phyloP scores from a whole-genome alignment of 371 early-diverging fungal genomes.

The Mortierella sp. region DNA sequence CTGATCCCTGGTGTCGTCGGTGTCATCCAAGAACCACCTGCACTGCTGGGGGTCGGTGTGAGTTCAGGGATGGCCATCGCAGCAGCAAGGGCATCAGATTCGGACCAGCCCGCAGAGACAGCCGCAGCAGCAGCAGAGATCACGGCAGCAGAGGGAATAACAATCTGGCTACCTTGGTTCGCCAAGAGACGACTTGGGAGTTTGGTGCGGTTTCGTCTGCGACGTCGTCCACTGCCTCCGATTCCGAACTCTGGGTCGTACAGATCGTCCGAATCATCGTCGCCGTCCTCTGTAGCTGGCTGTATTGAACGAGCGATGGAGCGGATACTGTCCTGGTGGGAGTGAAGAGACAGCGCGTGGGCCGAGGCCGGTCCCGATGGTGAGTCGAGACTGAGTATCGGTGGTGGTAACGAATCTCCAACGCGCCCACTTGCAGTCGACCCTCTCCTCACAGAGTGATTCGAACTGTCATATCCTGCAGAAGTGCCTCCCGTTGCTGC shows the following conservation, averaged over 20 bases:
- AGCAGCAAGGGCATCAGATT: constrained; percentile 26
- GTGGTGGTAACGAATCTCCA: background rate
- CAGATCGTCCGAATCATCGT: constrained; percentile 23
- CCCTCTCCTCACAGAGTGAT: background rate
- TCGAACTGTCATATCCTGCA: background rate
- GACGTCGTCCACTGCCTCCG: constrained; percentile 6
- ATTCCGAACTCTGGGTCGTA: constrained; percentile 47
- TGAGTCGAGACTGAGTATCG: background rate
- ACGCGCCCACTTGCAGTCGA: background rate
- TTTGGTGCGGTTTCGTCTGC: background rate
- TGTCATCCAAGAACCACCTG: background rate
- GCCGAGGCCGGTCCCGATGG: background rate
- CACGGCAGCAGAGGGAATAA: constrained; percentile 27
- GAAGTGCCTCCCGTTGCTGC: background rate
- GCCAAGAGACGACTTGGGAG: background rate
- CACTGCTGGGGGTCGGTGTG: background rate
- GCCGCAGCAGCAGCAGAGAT: constrained; percentile 31
- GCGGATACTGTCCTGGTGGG: background rate
- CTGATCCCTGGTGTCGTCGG: background rate
- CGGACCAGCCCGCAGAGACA: constrained; percentile 35
- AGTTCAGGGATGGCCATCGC: constrained; percentile 14
- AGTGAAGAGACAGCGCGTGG: background rate
- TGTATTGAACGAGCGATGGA: background rate
- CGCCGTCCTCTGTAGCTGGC: background rate
- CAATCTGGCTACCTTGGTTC: background rate